Evolutionary conservation across 2,329 filamentous ascomycete genomes (phyloP), one percentile per base, ranked within the genome.

Genomic region (Chaetomium sp.): DNA sequence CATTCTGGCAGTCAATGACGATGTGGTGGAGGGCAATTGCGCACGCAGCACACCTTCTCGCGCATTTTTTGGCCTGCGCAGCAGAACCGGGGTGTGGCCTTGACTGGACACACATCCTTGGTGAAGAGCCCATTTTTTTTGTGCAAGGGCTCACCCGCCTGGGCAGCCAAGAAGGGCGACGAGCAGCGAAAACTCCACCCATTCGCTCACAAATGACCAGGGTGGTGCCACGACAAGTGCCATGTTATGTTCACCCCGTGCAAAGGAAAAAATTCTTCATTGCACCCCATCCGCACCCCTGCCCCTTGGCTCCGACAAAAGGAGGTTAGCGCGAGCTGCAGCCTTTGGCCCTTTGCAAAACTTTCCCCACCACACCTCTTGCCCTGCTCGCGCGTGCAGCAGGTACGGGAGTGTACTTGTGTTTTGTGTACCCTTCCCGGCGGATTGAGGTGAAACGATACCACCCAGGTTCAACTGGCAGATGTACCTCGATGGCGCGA

Each of bases 181-280:
- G 58, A 51, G 54, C 12, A 32, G 33, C 42, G 19, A 27, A 40
- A 57, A 46, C 59, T 61, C 63, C 60, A 62, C 60, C 47, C 52
- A 55, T 38, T 50, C 50, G 57, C 55, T 59, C 59, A 60, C 59
- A 61, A 64, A 58, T 59, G 60, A 62, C 62, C 57, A 61, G 57
- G 59, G 59, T 65, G 63, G 63, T 65, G 63, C 62, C 63, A 65
- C 63, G 59, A 64, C 56, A 57, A 58, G 57, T 14, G 40, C 59
- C 60, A 61, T 60, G 58, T 44, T 65, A 64, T 50, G 44, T 46
- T 44, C 61, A 65, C 62, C 49, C 63, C 63, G 55, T 27, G 34
- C 51, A 48, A 57, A 6, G 40, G 48, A 58, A 58, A 46, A 55
- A 56, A 59, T 64, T 64, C 62, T 44, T 52, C 54, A 12, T 36